Percentiles rank a stretch among this genome's conserved stretches.
Conservation (phyloP, 306 rosid genomes). For the Quercus engelmannii region DNA sequence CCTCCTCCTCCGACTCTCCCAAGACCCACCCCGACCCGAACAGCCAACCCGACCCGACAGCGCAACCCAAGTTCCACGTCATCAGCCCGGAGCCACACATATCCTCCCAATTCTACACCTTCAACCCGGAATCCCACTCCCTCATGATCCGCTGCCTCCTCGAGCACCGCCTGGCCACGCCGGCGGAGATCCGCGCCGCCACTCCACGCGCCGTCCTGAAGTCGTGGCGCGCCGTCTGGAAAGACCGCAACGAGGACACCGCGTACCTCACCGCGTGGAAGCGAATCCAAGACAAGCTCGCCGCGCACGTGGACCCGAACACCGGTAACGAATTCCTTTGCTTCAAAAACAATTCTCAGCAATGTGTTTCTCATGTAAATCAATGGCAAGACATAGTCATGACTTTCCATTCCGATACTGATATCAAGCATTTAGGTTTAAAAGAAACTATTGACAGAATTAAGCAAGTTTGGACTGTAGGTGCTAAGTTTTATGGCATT, state of each 20-base stretch:
- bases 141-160: slow-evolving; percentile 89
- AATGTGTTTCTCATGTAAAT: slow-evolving; percentile 74
- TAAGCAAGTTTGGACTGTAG: slow-evolving; percentile 95
- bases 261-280: slow-evolving; percentile 97
- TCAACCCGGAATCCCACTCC: slow-evolving; percentile 76
- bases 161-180: slow-evolving; percentile 67
- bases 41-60: neutral
- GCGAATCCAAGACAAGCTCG: slow-evolving; percentile 92
- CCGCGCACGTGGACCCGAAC: slow-evolving; percentile 45
- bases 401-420: slow-evolving; percentile 76
- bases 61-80: slow-evolving; percentile 33
- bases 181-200: slow-evolving; percentile 84
- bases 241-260: slow-evolving; percentile 96
- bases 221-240: slow-evolving; percentile 98
- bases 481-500: slow-evolving; percentile 94
- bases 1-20: slow-evolving; percentile 40
- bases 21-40: slow-evolving; percentile 11
- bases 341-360: slow-evolving; percentile 90
- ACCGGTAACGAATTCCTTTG: slow-evolving; percentile 74
- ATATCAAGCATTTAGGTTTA: slow-evolving; percentile 69
- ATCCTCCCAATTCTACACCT: slow-evolving; percentile 95
- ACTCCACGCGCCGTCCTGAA: slow-evolving; percentile 73
- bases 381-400: slow-evolving; percentile 96
- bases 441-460: slow-evolving; percentile 87
- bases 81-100: slow-evolving; percentile 84